phyloP scores from a whole-genome alignment of 495 filamentous ascomycete species.

The Cudoniella acicularis region DNA sequence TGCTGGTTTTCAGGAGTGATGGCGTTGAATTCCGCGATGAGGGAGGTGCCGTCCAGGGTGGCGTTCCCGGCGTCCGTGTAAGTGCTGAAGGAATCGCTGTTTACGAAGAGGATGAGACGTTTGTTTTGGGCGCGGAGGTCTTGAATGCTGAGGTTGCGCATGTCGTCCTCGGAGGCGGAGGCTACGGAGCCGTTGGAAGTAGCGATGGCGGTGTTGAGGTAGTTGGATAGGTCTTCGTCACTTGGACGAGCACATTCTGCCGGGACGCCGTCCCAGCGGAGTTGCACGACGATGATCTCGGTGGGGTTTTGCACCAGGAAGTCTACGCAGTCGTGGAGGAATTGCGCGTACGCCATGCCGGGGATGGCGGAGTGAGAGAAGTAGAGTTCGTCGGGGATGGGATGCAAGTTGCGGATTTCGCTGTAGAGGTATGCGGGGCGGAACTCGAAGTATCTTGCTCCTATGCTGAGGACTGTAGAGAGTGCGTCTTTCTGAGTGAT shows the following conservation, averaged over 20 bases:
- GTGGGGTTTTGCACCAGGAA: constrained; percentile 41
- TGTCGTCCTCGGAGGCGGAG: constrained; percentile 33
- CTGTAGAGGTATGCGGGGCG: constrained; percentile 46
- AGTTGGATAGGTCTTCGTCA: constrained; percentile 37
- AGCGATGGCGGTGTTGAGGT: constrained; percentile 36
- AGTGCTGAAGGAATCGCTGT: constrained; percentile 42
- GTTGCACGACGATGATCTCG: constrained; percentile 50
- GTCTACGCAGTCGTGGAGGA: constrained; percentile 39
- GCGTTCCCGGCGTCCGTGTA: constrained; percentile 51
- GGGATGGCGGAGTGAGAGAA: constrained; percentile 53
- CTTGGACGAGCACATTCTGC: constrained; percentile 39
- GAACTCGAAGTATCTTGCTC: constrained; percentile 54
- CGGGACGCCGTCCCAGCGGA: constrained; percentile 52
- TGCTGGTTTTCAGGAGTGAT: constrained; percentile 34
- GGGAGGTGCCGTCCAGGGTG: constrained; percentile 42
- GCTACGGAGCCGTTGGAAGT: constrained; percentile 28
- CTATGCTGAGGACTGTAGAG: constrained; percentile 41
- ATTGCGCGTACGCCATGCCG: constrained; percentile 47
- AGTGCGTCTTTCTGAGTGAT: constrained; percentile 52
- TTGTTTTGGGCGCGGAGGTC: constrained; percentile 38
- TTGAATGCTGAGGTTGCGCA: constrained; percentile 33
- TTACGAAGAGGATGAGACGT: constrained; percentile 44
- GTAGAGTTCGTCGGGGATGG: constrained; percentile 43
- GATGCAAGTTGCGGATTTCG: constrained; percentile 29
- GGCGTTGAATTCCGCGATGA: constrained; percentile 38